Evolutionary conservation across 2,329 filamentous ascomycete genomes (phyloP).

Genomic region (Dothideomycetes sp.): DNA sequence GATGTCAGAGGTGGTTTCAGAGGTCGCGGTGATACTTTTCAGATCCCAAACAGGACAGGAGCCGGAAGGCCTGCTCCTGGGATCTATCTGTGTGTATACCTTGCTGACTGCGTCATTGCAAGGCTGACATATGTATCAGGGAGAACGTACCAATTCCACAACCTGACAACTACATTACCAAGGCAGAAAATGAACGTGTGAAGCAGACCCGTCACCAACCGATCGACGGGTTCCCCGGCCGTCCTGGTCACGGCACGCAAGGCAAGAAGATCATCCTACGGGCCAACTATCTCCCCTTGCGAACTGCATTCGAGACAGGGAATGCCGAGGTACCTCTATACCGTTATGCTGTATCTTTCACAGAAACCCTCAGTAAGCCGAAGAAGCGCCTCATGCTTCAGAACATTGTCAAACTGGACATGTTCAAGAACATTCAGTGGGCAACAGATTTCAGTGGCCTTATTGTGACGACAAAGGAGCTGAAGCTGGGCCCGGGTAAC

Average conservation of each 20-base stretch:
- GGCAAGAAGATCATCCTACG: conserved; percentile 28
- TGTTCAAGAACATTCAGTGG: conserved; percentile 19
- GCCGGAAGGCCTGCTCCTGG: no score
- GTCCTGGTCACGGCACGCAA: conserved; percentile 25
- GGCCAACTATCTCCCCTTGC: conserved; percentile 32
- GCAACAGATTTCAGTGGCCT: conserved; percentile 31
- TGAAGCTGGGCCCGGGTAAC: conserved; percentile 14
- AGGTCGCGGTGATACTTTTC: conserved; percentile 15
- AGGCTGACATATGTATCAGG: conserved; percentile 6
- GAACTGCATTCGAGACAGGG: conserved; percentile 21
- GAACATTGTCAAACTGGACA: conserved; percentile 26
- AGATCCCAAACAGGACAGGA: no score
- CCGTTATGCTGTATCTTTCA: conserved; percentile 29
- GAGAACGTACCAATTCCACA: conserved; percentile 9
- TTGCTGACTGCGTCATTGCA: conserved; percentile 13
- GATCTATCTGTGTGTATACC: conserved; percentile 14
- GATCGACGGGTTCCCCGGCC: conserved; percentile 21
- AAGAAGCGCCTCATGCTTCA: conserved; percentile 39
- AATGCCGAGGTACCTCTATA: conserved; percentile 20
- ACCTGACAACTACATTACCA: conserved; percentile 15
- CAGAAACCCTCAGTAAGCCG: conserved; percentile 24
- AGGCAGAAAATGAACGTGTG: conserved; percentile 15
- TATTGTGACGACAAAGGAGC: conserved; percentile 20
- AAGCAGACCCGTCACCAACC: conserved; percentile 15
- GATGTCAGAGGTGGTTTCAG: conserved; percentile 18